Evolutionary conservation across 371 early-diverging fungal genomes (phyloP), one percentile per base, ranked within the genome.

Genomic region (Entomophthora muscae): DNA sequence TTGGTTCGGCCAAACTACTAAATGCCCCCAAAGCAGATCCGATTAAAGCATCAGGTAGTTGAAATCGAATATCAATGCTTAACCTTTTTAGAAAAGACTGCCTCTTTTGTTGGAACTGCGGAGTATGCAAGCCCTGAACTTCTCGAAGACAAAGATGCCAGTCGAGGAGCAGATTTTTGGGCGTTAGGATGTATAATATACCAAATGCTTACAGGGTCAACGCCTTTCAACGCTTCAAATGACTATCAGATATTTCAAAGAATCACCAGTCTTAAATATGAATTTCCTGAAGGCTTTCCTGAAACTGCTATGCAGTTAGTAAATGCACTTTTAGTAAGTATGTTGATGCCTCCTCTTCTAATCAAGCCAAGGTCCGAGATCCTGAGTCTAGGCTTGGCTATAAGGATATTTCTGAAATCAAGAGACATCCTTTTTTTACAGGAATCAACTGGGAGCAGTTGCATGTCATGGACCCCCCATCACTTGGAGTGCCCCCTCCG

Each of bases 101-200:
- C 85, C 61, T 96, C 95, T 0, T 96, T 95, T 79, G 96, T 95
- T 5, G 98, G 98, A 12, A 96, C 98, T 1, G 95, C 96, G 12
- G 95, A 93, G 73, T 93, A 90, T 75, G 95, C 90, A 28, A 90
- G 95, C 1, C 98, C 98, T 1, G 99, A 99, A 74, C 76, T 98
- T 31, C 79, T 99, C 53, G 83, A 82, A 32, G 90, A 91, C 69
- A 86, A 88, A 57, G 81, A 82, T 0, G 90, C 88, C 1, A 76
- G 79, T 33, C 76, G 75, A 65, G 82, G 83, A 72, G 80, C 94
- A 2, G 99, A 99, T 72, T 75, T 91, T 27, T 99, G 99, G 99
- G 93, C 99, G 12, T 71, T 99, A 24, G 99, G 98, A 1, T 96
- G 98, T 73, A 95, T 99, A 17, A 79, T 96, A 1, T 98, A 86